Evolutionary conservation across 108 stramenopile species (phyloP).

Genomic region (Skeletonema potamos): DNA sequence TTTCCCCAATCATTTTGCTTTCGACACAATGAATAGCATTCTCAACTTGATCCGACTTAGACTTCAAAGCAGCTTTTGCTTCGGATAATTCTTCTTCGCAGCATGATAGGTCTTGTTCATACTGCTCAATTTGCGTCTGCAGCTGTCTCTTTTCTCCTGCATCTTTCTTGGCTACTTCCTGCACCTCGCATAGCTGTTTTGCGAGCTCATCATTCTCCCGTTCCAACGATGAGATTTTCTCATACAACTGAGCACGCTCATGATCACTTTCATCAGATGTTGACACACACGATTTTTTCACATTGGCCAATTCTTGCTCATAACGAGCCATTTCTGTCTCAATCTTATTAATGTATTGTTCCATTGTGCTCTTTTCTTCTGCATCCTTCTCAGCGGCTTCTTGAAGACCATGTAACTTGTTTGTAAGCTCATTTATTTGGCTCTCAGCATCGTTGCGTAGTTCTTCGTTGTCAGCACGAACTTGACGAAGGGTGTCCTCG

Average conservation of each 20-base stretch:
- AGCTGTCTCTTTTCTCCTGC: constrained; percentile 13
- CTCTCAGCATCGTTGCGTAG: not conserved
- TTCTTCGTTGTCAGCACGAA: not conserved
- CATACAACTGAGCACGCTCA: not conserved
- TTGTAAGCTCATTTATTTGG: constrained; percentile 1
- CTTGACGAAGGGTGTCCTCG: not conserved
- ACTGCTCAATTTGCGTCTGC: constrained; percentile 6
- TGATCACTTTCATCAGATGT: not conserved
- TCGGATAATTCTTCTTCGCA: constrained; percentile 13
- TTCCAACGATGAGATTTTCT: not conserved
- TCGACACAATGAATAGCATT: constrained; percentile 7
- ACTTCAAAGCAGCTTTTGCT: constrained; percentile 7
- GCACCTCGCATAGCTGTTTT: not conserved
- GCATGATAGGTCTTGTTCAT: not conserved
- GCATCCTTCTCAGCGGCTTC: not conserved
- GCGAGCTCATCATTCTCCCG: constrained; percentile 4
- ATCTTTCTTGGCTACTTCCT: not conserved
- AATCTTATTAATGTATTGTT: not conserved
- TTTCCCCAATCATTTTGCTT: not conserved
- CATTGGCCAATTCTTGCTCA: not conserved
- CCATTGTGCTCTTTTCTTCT: not conserved
- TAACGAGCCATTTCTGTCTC: not conserved
- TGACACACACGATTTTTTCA: not conserved
- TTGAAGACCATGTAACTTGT: not conserved
- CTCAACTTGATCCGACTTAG: constrained; percentile 25